Evolutionary conservation across 129 eudicot genomes (phyloP).

Genomic region (Sambucus nigra): DNA sequence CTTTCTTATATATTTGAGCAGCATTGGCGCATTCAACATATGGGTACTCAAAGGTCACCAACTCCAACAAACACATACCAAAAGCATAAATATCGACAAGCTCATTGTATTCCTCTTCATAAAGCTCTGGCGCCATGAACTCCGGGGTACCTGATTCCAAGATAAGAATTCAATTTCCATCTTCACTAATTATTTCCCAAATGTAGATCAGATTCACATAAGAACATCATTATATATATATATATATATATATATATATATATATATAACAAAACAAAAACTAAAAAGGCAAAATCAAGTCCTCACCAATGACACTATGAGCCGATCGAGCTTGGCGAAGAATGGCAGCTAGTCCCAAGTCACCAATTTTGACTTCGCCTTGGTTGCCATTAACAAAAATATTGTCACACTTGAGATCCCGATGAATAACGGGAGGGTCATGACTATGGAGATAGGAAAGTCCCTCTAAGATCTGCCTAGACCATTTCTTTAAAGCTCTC

Average conservation of each 20-base stretch:
- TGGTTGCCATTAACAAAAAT: constrained; percentile 97
- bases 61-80: constrained; percentile 96
- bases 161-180: not conserved
- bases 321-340: constrained; percentile 79
- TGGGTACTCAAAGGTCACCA: constrained; percentile 95
- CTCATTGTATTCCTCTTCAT: constrained; percentile 93
- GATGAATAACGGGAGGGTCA: constrained; percentile 93
- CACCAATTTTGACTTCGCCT: constrained; percentile 97
- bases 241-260: no score
- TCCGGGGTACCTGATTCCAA: constrained; percentile 75
- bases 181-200: constrained; percentile 1
- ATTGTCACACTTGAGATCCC: constrained; percentile 95
- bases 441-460: constrained; percentile 93
- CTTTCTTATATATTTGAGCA: constrained; percentile 96
- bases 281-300: constrained; percentile 4
- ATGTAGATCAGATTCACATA: not conserved
- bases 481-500: constrained; percentile 97
- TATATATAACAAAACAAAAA: no score
- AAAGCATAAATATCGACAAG: constrained; percentile 97
- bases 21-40: constrained; percentile 90
- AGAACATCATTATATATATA: no score
- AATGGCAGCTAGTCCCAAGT: constrained; percentile 90
- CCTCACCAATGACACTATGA: constrained; percentile 89
- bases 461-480: constrained; percentile 91
- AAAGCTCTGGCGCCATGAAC: constrained; percentile 99